phyloP scores from a whole-genome alignment of 2,329 filamentous ascomycete species.

The Xylaria polymorpha region DNA sequence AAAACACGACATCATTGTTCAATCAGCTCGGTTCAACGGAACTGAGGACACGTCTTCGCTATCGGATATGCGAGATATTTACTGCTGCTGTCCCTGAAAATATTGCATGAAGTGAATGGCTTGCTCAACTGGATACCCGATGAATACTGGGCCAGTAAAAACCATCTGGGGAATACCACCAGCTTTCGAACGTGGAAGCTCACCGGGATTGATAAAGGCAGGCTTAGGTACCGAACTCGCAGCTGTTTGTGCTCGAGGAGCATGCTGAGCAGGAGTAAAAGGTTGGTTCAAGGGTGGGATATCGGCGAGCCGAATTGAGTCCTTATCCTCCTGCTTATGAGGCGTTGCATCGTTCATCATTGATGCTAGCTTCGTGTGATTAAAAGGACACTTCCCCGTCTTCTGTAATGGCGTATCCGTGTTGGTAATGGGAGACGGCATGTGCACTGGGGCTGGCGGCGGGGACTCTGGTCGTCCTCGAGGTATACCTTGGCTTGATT shows the following conservation, averaged over 20 bases:
- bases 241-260: constrained; percentile 43
- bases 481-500: constrained; percentile 51
- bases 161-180: constrained; percentile 73
- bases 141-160: constrained; percentile 93
- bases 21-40: background rate
- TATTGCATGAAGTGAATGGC: constrained; percentile 80
- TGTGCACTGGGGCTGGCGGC: constrained; percentile 67
- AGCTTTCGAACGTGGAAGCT: constrained; percentile 49
- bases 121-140: constrained; percentile 88
- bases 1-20: constrained; percentile 1
- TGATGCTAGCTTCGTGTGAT: constrained; percentile 59
- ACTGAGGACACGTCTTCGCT: background rate
- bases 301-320: constrained; percentile 39
- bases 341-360: constrained; percentile 46
- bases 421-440: constrained; percentile 53
- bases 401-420: constrained; percentile 42
- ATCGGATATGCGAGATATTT: background rate
- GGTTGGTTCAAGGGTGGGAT: constrained; percentile 39
- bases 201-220: constrained; percentile 62
- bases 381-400: constrained; percentile 69
- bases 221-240: constrained; percentile 55
- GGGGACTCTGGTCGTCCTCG: constrained; percentile 63
- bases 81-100: constrained; percentile 54
- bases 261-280: constrained; percentile 41
- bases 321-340: constrained; percentile 45